Evolutionary conservation across 2,329 filamentous ascomycete species (phyloP).

Genomic region (Dothistroma septosporum): DNA sequence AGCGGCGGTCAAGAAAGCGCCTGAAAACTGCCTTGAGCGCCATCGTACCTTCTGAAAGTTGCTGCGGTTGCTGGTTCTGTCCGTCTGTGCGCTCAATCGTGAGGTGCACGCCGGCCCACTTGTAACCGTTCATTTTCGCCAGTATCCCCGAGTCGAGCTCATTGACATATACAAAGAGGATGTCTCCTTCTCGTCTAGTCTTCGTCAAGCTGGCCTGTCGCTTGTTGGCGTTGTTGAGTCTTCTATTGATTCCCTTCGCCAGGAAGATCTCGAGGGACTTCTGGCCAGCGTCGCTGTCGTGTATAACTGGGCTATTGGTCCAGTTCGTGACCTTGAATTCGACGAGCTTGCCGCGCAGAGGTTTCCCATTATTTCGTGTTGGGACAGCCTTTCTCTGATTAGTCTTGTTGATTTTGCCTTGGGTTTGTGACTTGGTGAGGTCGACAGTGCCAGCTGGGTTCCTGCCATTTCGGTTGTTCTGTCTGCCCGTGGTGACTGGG

Average conservation of each 20-base stretch:
- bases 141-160: conserved; percentile 35
- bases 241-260: conserved; percentile 38
- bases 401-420: conserved; percentile 28
- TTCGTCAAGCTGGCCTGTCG: conserved; percentile 35
- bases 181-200: conserved; percentile 34
- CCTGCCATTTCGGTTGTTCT: conserved; percentile 21
- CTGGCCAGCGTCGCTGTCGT: conserved; percentile 35
- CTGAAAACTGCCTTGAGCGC: conserved; percentile 61
- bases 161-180: conserved; percentile 37
- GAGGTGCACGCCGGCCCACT: conserved; percentile 39
- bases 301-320: conserved; percentile 37
- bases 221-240: conserved; percentile 29
- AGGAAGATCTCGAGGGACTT: conserved; percentile 39
- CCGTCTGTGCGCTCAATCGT: conserved; percentile 33
- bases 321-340: conserved; percentile 41
- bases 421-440: conserved; percentile 22
- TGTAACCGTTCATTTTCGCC: conserved; percentile 39
- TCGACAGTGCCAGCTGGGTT: conserved; percentile 5
- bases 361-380: conserved; percentile 22
- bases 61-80: conserved; percentile 10
- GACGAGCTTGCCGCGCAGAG: conserved; percentile 22
- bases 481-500: conserved; percentile 32
- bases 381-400: conserved; percentile 25
- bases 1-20: conserved; percentile 68
- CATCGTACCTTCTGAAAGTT: conserved; percentile 44